phyloP scores from a whole-genome alignment of 768 basidiomycete genomes.

The Suillus subalutaceus region DNA sequence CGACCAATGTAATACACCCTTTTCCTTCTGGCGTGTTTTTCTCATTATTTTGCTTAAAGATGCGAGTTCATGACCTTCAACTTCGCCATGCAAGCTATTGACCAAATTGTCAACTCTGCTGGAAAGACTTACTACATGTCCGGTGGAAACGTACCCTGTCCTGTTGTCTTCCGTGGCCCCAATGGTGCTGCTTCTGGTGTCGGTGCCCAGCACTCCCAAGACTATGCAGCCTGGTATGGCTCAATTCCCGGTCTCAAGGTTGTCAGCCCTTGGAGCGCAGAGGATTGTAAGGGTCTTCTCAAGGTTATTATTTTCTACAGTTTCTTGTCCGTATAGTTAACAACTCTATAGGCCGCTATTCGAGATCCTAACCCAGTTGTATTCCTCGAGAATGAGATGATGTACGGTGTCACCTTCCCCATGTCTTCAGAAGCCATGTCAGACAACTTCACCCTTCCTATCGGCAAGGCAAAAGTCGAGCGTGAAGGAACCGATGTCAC shows the following conservation, averaged over 20 bases:
- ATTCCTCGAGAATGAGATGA: conserved; percentile 99
- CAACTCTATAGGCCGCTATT: conserved; percentile 74
- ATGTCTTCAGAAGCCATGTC: conserved; percentile 95
- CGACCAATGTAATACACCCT: conserved; percentile 74
- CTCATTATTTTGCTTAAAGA: conserved; percentile 40
- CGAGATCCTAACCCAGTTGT: conserved; percentile 98
- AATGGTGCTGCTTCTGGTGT: conserved; percentile 99
- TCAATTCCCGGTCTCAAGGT: conserved; percentile 96
- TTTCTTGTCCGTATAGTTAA: conserved; percentile 7
- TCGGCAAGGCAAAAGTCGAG: conserved; percentile 98
- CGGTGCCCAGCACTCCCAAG: conserved; percentile 96
- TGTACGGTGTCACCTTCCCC: conserved; percentile 97
- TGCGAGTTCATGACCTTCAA: conserved; percentile 99
- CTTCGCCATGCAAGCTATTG: conserved; percentile 99
- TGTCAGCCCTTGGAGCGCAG: conserved; percentile 96
- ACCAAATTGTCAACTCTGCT: conserved; percentile 99
- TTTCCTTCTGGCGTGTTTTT: conserved; percentile 7
- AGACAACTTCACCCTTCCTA: conserved; percentile 92
- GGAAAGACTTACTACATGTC: conserved; percentile 99
- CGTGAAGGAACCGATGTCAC: conserved; percentile 91
- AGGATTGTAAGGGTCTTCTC: conserved; percentile 97
- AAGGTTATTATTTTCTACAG: conserved; percentile 59
- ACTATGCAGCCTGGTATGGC: conserved; percentile 95
- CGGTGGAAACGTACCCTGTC: conserved; percentile 97
- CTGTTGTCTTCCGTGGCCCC: conserved; percentile 98